A percentile compares a stretch with the other conserved stretches of the same genome.
These are phyloP conservation scores for Ilyonectria sp. DNA, from an alignment of 2,329 filamentous ascomycete genomes.

Conservation along the genomic window DNA sequence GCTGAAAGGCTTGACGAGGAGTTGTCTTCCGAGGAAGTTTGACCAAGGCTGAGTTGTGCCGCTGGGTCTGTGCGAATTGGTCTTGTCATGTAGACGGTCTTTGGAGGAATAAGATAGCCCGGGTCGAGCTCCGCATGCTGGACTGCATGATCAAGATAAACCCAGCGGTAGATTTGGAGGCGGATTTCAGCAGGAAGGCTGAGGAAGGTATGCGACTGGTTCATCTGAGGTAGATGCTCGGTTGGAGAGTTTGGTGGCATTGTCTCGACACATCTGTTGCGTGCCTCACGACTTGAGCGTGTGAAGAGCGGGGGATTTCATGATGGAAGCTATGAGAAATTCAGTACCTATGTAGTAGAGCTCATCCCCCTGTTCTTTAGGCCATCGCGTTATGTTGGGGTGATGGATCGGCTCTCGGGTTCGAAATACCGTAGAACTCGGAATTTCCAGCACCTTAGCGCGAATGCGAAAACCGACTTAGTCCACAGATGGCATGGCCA, in stretches of 20 bases:
- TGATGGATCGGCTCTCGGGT: background rate
- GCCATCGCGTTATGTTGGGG: background rate
- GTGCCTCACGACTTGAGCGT: background rate
- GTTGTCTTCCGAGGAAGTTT: background rate
- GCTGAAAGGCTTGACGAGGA: background rate
- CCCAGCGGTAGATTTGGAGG: background rate
- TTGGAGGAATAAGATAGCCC: background rate
- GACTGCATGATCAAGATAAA: background rate
- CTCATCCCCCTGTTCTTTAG: too few species aligned
- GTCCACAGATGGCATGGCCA: too few species aligned
- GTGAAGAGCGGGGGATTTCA: too few species aligned
- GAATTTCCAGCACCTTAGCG: too few species aligned
- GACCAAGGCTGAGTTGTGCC: background rate
- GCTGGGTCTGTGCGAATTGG: background rate
- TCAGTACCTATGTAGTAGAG: too few species aligned
- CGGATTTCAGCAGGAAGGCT: background rate
- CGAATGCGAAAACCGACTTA: too few species aligned
- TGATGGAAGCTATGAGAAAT: too few species aligned
- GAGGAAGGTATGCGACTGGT: background rate
- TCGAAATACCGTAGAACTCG: background rate
- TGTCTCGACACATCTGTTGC: background rate
- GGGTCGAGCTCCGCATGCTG: background rate
- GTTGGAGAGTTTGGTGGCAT: background rate
- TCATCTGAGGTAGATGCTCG: background rate
- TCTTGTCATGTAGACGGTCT: background rate